A percentile compares a stretch with the other conserved stretches of the same genome.
Conservation (phyloP, 495 filamentous ascomycete genomes). For the Lophiostoma macrostomum region DNA sequence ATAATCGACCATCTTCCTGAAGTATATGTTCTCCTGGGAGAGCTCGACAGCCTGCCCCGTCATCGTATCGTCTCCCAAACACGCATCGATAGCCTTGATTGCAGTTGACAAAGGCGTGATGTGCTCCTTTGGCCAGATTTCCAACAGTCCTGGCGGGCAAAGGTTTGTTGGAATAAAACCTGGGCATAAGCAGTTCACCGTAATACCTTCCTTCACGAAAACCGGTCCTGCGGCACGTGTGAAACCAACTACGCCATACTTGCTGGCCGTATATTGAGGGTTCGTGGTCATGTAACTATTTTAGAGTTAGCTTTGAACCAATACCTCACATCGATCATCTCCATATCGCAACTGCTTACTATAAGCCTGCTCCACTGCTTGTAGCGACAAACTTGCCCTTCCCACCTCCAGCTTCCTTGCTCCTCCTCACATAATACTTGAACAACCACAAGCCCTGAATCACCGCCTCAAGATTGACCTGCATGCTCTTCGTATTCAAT, state of each 20-base stretch:
- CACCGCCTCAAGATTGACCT: conserved; percentile 44
- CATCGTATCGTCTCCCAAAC: conserved; percentile 32
- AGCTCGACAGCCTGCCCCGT: conserved; percentile 37
- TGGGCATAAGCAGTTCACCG: conserved; percentile 44
- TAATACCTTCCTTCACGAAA: conserved; percentile 39
- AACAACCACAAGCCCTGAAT: conserved; percentile 49
- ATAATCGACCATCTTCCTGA: conserved; percentile 32
- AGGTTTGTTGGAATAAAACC: conserved; percentile 41
- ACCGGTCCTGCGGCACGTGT: conserved; percentile 34
- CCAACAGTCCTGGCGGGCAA: conserved; percentile 40
- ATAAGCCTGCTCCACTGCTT: conserved; percentile 19
- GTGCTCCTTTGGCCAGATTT: conserved; percentile 41
- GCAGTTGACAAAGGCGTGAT: conserved; percentile 45
- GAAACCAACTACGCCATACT: conserved; percentile 42
- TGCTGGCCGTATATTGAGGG: conserved; percentile 42
- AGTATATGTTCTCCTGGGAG: conserved; percentile 33
- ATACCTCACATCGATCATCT: background rate
- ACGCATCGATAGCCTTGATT: conserved; percentile 37
- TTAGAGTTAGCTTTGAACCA: conserved; percentile 28
- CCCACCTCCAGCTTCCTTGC: conserved; percentile 18
- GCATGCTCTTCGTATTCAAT: conserved; percentile 43
- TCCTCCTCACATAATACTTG: conserved; percentile 43
- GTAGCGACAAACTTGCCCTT: conserved; percentile 31
- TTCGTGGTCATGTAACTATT: conserved; percentile 31
- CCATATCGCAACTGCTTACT: conserved; percentile 25